Conservation (phyloP, 139 green algal species). For the Chlamydomonas sp. region DNA sequence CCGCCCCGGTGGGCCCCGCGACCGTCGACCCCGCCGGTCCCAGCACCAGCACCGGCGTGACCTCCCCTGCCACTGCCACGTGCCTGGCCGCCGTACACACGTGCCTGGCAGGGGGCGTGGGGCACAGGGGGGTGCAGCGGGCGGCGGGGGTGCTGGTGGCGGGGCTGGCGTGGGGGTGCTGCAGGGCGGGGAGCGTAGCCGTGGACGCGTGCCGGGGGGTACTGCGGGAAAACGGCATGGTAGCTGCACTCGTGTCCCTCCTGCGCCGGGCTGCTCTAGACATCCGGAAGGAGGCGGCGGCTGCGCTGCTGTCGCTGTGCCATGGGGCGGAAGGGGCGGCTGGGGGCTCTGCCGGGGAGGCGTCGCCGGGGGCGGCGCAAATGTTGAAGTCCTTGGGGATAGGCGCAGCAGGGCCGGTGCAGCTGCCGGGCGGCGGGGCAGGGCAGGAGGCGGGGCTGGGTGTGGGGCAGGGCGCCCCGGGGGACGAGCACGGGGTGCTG, state of each 20-base stretch:
- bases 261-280: background rate
- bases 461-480: no score
- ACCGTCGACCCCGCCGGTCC: background rate
- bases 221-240: background rate
- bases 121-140: constrained; percentile 3
- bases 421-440: background rate
- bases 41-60: background rate
- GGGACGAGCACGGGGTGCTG: constrained; percentile 4
- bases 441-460: no score
- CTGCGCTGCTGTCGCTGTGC: constrained; percentile 10
- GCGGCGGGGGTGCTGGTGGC: background rate
- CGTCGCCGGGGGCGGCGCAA: background rate
- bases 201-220: background rate
- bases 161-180: constrained; percentile 9
- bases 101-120: constrained; percentile 10
- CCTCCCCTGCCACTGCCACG: background rate
- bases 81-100: background rate
- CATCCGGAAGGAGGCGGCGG: constrained; percentile 29
- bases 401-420: no score
- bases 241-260: background rate
- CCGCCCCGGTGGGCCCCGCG: no score
- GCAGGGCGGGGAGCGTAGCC: background rate
- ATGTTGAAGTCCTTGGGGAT: no score
- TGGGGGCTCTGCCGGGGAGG: background rate
- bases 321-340: background rate